A percentile compares a stretch with the other conserved stretches of the same genome.
phyloP scores from a whole-genome alignment of 352 stramenopile species.

The Globisporangium echinulatum region DNA sequence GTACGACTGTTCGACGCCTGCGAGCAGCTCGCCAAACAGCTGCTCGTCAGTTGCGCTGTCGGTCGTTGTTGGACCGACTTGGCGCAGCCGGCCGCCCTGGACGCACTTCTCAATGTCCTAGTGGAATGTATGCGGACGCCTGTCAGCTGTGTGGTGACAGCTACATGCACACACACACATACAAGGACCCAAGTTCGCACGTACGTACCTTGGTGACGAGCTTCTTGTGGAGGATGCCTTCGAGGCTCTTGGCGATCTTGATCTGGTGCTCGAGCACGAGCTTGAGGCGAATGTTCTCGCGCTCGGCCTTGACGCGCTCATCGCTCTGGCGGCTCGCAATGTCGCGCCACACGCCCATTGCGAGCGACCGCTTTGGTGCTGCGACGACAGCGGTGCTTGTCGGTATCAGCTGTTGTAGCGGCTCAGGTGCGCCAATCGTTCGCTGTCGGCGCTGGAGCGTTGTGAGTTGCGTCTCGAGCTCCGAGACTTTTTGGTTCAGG shows the following conservation, averaged over 20 bases:
- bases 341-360: slow-evolving; percentile 26
- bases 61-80: slow-evolving; percentile 18
- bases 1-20: slow-evolving; percentile 27
- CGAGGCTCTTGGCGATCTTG: slow-evolving; percentile 16
- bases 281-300: slow-evolving; percentile 16
- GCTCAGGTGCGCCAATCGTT: background rate
- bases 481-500: slow-evolving; percentile 29
- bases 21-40: slow-evolving; percentile 30
- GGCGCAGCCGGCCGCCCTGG: background rate
- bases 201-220: slow-evolving; percentile 8
- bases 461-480: slow-evolving; percentile 32
- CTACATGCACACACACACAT: background rate
- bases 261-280: slow-evolving; percentile 17
- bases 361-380: background rate
- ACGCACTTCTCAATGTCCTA: slow-evolving; percentile 14
- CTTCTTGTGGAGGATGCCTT: slow-evolving; percentile 11
- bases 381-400: background rate
- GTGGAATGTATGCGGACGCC: background rate
- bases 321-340: slow-evolving; percentile 34
- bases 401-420: too few species aligned
- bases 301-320: slow-evolving; percentile 12
- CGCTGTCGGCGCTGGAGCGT: slow-evolving; percentile 16
- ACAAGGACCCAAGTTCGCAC: too few species aligned
- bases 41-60: slow-evolving; percentile 20
- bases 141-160: background rate